Base-by-base conservation (phyloP, 805 yeast species). In the Yamadazyma endophytica region DNA sequence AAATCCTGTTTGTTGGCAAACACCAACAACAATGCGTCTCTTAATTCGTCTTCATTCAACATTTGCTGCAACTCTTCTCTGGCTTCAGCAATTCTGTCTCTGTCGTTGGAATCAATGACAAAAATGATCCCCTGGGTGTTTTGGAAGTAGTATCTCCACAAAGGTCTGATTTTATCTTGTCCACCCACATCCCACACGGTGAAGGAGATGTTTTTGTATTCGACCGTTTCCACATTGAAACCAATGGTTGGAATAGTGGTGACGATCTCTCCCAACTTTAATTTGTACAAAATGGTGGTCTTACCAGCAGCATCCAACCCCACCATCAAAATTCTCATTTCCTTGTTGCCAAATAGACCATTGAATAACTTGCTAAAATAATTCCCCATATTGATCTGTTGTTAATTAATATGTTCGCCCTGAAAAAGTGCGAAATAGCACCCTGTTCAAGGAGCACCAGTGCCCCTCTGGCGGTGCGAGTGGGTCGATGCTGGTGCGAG, bases 111-210 rank as follows among this genome's bases (percentile, higher is more conserved):
- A 51, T 61, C 68, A 29, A 61, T 64, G 13, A 61, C 68, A 46
- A 60, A 61, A 31, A 61, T 61, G 36, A 61, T 58, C 39, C 67
- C 68, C 39, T 61, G 67, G 31, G 68, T 58, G 52, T 61, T 61
- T 44, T 60, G 68, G 56, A 52, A 61, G 55, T 61, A 61, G 52
- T 61, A 60, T 52, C 68, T 56, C 68, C 68, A 61, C 49, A 61
- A 58, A 28, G 68, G 68, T 45, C 68, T 48, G 44, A 61, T 61
- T 49, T 60, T 61, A 46, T 61, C 65, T 43, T 61, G 68, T 51
- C 68, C 68, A 54, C 68, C 68, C 34, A 60, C 66, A 46, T 61
- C 68, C 68, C 68, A 61, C 29, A 61, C 68, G 27, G 68, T 59
- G 47, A 61, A 61, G 21, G 65, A 55, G 43, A 61, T 60, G 54